A percentile compares a stretch with the other conserved stretches of the same genome.
Conservation (phyloP, 1,284 basidiomycete species). For the Sporisorium graminicola region DNA sequence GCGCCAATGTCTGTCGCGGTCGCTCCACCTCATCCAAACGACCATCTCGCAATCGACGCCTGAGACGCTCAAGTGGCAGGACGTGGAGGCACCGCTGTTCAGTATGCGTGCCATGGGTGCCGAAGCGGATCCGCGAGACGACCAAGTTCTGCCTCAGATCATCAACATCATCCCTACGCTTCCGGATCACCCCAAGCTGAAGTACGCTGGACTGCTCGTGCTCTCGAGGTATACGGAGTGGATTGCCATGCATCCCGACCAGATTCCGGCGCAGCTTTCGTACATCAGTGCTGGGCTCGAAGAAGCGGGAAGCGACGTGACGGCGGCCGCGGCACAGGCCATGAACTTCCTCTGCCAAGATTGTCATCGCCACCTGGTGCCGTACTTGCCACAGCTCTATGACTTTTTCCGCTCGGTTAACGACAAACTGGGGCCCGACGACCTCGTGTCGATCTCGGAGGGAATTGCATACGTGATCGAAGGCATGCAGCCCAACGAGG, state of each 20-base stretch:
- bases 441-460: slow-evolving; percentile 90
- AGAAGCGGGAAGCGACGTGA: slow-evolving; percentile 74
- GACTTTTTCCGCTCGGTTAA: slow-evolving; percentile 85
- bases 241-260: slow-evolving; percentile 89
- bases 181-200: slow-evolving; percentile 89
- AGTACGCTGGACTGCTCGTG: slow-evolving; percentile 94
- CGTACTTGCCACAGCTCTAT: slow-evolving; percentile 91
- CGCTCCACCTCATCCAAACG: slow-evolving; percentile 83
- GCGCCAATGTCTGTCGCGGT: slow-evolving; percentile 82
- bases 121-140: slow-evolving; percentile 85
- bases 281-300: slow-evolving; percentile 94
- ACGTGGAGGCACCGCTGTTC: slow-evolving; percentile 96
- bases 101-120: slow-evolving; percentile 99
- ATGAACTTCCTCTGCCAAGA: slow-evolving; percentile 97
- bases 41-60: slow-evolving; percentile 75
- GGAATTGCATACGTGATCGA: slow-evolving; percentile 95
- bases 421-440: slow-evolving; percentile 83
- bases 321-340: slow-evolving; percentile 93
- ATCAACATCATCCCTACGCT: slow-evolving; percentile 93
- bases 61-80: slow-evolving; percentile 80
- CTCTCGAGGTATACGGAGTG: slow-evolving; percentile 97
- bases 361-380: slow-evolving; percentile 87
- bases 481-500: slow-evolving; percentile 84
- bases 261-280: slow-evolving; percentile 86
- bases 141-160: slow-evolving; percentile 89